Conservation (phyloP, 371 early-diverging fungal genomes). For the Dichotomocladium elegans region DNA sequence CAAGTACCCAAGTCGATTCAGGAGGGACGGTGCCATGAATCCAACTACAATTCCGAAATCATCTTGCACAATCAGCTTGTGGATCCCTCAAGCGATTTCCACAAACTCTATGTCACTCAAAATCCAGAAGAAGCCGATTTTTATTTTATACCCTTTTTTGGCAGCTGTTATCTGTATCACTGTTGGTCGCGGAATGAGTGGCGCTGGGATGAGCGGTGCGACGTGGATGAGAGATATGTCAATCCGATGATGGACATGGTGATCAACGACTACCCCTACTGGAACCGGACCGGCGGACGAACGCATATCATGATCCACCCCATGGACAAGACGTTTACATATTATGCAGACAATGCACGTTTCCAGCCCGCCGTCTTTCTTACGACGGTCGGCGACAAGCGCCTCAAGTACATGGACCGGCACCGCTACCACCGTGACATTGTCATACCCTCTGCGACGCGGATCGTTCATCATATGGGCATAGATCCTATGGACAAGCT, state of each 20-base stretch:
- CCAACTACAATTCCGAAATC: slow-evolving; percentile 49
- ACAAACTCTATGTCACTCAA: slow-evolving; percentile 42
- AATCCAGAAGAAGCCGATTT: slow-evolving; percentile 53
- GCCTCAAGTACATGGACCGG: slow-evolving; percentile 30
- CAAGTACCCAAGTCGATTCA: slow-evolving; percentile 34
- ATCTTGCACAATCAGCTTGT: slow-evolving; percentile 36
- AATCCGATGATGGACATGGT: slow-evolving; percentile 53
- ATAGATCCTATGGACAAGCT: slow-evolving; percentile 30
- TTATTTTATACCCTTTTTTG: slow-evolving; percentile 57
- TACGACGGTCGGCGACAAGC: slow-evolving; percentile 50
- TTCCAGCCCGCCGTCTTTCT: slow-evolving; percentile 49
- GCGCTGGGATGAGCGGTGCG: slow-evolving; percentile 49
- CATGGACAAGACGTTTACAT: slow-evolving; percentile 49
- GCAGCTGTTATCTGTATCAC: slow-evolving; percentile 48
- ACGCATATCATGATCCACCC: slow-evolving; percentile 55
- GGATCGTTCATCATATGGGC: slow-evolving; percentile 37
- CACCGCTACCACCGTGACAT: slow-evolving; percentile 49
- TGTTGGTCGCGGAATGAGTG: slow-evolving; percentile 42
- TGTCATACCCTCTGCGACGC: slow-evolving; percentile 51
- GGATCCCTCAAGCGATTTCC: slow-evolving; percentile 38
- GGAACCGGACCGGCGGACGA: slow-evolving; percentile 43
- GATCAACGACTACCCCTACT: slow-evolving; percentile 43
- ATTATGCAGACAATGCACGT: slow-evolving; percentile 34
- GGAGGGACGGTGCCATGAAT: slow-evolving; percentile 29
- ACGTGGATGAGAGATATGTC: slow-evolving; percentile 45